These are phyloP conservation scores for Nigrospora oryzae DNA, from an alignment of 2,329 filamentous ascomycete genomes.

Conservation along the genomic window DNA sequence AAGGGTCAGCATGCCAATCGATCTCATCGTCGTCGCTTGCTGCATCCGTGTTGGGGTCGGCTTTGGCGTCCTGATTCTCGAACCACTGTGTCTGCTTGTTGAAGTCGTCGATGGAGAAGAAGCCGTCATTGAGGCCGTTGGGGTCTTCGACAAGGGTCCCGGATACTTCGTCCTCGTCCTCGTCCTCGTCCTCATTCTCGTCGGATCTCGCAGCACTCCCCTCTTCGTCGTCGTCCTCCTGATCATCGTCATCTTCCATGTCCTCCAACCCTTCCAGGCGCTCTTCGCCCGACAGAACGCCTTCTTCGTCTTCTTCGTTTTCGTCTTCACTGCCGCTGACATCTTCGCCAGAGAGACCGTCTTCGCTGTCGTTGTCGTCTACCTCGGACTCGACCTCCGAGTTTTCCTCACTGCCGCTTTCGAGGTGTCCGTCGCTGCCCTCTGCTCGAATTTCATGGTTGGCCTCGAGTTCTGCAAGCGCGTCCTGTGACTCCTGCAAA, in stretches of 20 bases:
- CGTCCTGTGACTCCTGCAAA: constrained; percentile 37
- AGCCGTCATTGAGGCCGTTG: constrained; percentile 88
- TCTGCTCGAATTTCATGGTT: constrained; percentile 46
- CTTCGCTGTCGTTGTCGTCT: constrained; percentile 24
- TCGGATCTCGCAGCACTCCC: constrained; percentile 20
- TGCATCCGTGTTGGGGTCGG: constrained; percentile 64
- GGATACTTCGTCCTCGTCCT: constrained; percentile 37
- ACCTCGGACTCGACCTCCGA: constrained; percentile 19
- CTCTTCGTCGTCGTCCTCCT: constrained; percentile 20
- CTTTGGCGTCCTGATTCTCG: constrained; percentile 74
- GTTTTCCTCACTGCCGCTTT: constrained; percentile 12
- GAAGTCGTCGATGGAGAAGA: constrained; percentile 97
- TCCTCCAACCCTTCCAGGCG: constrained; percentile 23
- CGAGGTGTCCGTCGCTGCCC: constrained; percentile 25
- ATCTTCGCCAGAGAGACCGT: constrained; percentile 21
- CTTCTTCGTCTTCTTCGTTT: constrained; percentile 22
- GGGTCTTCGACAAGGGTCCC: constrained; percentile 62
- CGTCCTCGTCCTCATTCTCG: constrained; percentile 34
- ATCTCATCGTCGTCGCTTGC: constrained; percentile 80
- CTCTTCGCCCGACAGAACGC: constrained; percentile 18
- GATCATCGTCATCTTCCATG: constrained; percentile 19
- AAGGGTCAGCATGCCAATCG: constrained; percentile 78
- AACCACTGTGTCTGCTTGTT: constrained; percentile 88
- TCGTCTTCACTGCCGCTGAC: constrained; percentile 21
- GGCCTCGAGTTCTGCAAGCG: constrained; percentile 41